Percentiles rank a stretch among this genome's conserved stretches.
phyloP scores from a whole-genome alignment of 2,329 filamentous ascomycete species.

The Nannizziopsis barbatae region DNA sequence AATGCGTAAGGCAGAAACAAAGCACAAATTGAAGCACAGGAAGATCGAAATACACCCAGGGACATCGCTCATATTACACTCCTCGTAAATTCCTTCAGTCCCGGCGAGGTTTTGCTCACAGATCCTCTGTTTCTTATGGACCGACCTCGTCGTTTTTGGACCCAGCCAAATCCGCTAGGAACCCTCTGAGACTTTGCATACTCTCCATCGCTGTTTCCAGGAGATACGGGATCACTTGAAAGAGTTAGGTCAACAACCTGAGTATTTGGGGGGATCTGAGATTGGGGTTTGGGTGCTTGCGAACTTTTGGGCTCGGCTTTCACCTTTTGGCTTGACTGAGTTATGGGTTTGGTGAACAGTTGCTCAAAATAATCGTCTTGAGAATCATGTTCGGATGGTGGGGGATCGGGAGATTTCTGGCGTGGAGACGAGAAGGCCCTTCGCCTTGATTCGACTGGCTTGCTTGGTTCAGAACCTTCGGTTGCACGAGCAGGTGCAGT shows the following conservation, averaged over 20 bases:
- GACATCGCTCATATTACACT: conserved; percentile 3
- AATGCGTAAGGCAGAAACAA: not conserved
- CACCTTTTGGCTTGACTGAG: not conserved
- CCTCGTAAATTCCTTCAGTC: not conserved
- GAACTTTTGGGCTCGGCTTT: conserved; percentile 7
- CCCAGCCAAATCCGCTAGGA: conserved; percentile 23
- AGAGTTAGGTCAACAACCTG: conserved; percentile 30
- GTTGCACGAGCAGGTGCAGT: conserved; percentile 1
- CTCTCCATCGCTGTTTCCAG: conserved; percentile 23
- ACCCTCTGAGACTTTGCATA: conserved; percentile 23
- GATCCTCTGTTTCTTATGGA: not conserved
- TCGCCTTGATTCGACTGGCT: not conserved
- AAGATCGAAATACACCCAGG: not conserved
- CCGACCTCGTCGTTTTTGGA: conserved; percentile 17
- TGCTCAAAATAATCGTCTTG: not conserved
- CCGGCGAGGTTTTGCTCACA: not conserved
- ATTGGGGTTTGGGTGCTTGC: not conserved
- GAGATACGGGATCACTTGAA: conserved; percentile 24
- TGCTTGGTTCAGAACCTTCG: not conserved
- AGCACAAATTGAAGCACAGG: not conserved
- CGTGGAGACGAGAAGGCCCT: not conserved
- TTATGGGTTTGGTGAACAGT: not conserved
- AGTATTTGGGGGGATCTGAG: conserved; percentile 14
- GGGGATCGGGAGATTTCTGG: not conserved
- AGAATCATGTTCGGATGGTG: not conserved